These are phyloP conservation scores for Aureobasidium namibiae DNA, from an alignment of 2,329 filamentous ascomycete genomes.

Conservation along the genomic window DNA sequence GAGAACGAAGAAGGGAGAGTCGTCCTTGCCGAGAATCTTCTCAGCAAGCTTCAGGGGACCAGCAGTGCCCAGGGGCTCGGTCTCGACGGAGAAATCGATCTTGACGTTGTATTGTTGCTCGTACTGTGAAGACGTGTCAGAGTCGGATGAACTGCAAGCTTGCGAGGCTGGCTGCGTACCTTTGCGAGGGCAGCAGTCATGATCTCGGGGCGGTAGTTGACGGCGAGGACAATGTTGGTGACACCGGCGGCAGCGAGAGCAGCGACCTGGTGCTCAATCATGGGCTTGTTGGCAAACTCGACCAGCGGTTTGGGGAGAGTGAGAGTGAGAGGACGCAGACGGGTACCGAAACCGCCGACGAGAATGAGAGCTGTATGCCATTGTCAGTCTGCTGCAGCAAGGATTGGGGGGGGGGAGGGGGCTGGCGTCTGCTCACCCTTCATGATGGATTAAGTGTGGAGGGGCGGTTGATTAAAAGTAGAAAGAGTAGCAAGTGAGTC, in stretches of 20 bases:
- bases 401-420: not conserved
- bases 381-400: constrained; percentile 15
- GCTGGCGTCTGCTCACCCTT: constrained; percentile 7
- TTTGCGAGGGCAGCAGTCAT: constrained; percentile 92
- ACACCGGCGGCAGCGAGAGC: constrained; percentile 88
- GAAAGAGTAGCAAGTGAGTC: not conserved
- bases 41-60: constrained; percentile 94
- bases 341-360: constrained; percentile 97
- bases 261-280: constrained; percentile 98
- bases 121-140: constrained; percentile 50
- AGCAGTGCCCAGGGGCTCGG: constrained; percentile 88
- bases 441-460: constrained; percentile 5
- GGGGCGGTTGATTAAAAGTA: constrained; percentile 4
- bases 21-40: constrained; percentile 84
- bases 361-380: constrained; percentile 78
- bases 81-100: constrained; percentile 95
- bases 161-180: constrained; percentile 38
- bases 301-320: constrained; percentile 96
- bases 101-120: constrained; percentile 87
- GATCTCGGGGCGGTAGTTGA: constrained; percentile 97
- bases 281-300: constrained; percentile 97
- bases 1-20: constrained; percentile 92
- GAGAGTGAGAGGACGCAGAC: constrained; percentile 90
- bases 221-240: constrained; percentile 93
- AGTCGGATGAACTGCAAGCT: not conserved